These are phyloP conservation scores for Herpetomonas tarakana DNA, from an alignment of 208 protist species.

Conservation along the genomic window DNA sequence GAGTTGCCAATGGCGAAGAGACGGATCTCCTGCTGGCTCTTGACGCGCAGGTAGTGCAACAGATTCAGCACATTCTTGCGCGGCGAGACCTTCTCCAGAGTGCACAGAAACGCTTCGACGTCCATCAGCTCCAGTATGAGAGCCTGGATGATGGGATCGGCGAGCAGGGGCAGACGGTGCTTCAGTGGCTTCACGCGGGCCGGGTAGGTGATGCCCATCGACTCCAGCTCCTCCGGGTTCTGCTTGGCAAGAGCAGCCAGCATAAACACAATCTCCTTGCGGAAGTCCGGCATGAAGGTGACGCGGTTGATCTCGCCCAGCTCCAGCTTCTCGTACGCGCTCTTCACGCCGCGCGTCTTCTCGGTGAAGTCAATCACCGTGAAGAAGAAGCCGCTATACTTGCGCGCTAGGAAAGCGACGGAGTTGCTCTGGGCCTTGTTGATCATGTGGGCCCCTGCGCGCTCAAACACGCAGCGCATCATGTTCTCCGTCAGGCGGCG, in stretches of 20 bases:
- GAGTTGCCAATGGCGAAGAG: constrained; percentile 71
- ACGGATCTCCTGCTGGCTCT: constrained; percentile 77
- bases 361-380: constrained; percentile 64
- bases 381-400: constrained; percentile 78
- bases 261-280: constrained; percentile 60
- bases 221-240: constrained; percentile 58
- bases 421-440: constrained; percentile 26
- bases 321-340: constrained; percentile 64
- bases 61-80: constrained; percentile 83
- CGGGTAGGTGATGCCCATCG: constrained; percentile 50
- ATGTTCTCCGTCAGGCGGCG: constrained; percentile 63
- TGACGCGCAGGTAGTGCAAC: constrained; percentile 66
- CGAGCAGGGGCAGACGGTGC: constrained; percentile 60
- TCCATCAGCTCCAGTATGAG: constrained; percentile 63
- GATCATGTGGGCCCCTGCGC: constrained; percentile 51
- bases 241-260: constrained; percentile 46
- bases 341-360: constrained; percentile 37
- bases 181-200: constrained; percentile 43
- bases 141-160: constrained; percentile 60
- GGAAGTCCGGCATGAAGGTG: constrained; percentile 56
- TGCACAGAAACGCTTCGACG: constrained; percentile 66
- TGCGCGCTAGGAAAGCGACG: constrained; percentile 43
- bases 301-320: constrained; percentile 68
- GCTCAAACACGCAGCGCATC: constrained; percentile 73
- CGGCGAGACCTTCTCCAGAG: constrained; percentile 65